Base-by-base conservation (phyloP, 768 basidiomycete species). In the Guyanaporus albipodus region DNA sequence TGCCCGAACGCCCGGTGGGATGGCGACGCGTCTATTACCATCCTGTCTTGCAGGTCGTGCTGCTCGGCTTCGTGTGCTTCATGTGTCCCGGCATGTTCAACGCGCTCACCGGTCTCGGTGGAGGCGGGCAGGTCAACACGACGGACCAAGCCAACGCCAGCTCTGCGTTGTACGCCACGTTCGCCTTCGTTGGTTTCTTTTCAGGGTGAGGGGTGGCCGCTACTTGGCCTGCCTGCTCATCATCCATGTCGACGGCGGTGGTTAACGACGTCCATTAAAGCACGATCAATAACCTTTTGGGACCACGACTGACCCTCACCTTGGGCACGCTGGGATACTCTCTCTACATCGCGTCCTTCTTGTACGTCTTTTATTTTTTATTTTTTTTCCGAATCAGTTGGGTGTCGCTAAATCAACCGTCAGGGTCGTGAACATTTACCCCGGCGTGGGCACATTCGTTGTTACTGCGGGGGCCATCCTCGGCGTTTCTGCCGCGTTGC, bases 101-200 rank as follows among this genome's bases (percentile, higher is more conserved):
- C 56, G 81, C 87, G 1, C 70, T 89, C 57, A 84, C 79, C 47
- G 87, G 89, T 27, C 73, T 93, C 37, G 89, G 90, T 4, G 87
- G 76, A 37, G 88, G 86, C 34, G 90, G 90, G 0, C 85, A 85
- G 63, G 57, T 87, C 32, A 80, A 85, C 56, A 39, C 76, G 4
- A 72, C 70, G 2, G 83, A 78, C 10, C 76, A 75, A 59, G 82
- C 86, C 8, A 86, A 89, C 57, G 75, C 85, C 4, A 88, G 78
- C 54, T 68, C 80, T 0, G 78, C 83, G 1, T 64, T 88, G 4
- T 90, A 91, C 52, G 62, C 79, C 3, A 77, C 76, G 4, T 83
- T 83, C 55, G 78, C 82, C n/a, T 67, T 76, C 54, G 71, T 72
- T 6, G 79, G 76, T 4, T 84, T 85, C 70, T 83, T 85, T 48